Evolutionary conservation across 371 early-diverging fungal species (phyloP).

Genomic region (Syncephalastrum monosporum): DNA sequence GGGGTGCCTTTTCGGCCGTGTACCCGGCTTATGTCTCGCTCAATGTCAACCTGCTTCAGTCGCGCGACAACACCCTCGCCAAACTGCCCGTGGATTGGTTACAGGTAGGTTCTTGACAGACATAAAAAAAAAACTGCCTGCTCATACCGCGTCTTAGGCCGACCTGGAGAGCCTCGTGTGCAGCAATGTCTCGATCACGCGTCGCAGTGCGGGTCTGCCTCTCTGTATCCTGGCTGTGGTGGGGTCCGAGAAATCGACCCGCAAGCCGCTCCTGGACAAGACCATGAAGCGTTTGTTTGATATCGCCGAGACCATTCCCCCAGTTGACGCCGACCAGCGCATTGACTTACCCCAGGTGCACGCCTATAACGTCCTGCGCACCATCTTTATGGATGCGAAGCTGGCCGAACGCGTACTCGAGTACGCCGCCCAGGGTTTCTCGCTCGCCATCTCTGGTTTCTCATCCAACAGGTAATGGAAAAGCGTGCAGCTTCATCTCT

Average conservation of each 20-base stretch:
- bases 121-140: neutral
- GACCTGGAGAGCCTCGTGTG: constrained; percentile 52
- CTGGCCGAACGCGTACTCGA: constrained; percentile 71
- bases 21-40: constrained; percentile 76
- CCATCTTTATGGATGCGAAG: constrained; percentile 79
- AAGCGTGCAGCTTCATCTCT: neutral
- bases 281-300: constrained; percentile 70
- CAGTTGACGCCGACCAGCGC: constrained; percentile 52
- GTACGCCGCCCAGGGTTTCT: constrained; percentile 74
- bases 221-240: constrained; percentile 85
- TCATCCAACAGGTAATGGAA: constrained; percentile 63
- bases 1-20: constrained; percentile 91
- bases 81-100: constrained; percentile 68
- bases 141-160: constrained; percentile 18
- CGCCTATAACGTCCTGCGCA: constrained; percentile 85
- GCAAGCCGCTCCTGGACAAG: constrained; percentile 58
- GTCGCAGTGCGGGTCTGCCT: constrained; percentile 93
- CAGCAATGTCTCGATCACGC: constrained; percentile 81
- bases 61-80: constrained; percentile 41
- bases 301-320: constrained; percentile 54
- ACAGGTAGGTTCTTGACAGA: constrained; percentile 35
- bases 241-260: constrained; percentile 67
- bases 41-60: constrained; percentile 65
- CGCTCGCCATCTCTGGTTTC: constrained; percentile 77
- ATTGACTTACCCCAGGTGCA: constrained; percentile 85